Evolutionary conservation across 805 yeast genomes (phyloP), one percentile per base, ranked within the genome.

Genomic region (Barnettozyma wickerhamii): DNA sequence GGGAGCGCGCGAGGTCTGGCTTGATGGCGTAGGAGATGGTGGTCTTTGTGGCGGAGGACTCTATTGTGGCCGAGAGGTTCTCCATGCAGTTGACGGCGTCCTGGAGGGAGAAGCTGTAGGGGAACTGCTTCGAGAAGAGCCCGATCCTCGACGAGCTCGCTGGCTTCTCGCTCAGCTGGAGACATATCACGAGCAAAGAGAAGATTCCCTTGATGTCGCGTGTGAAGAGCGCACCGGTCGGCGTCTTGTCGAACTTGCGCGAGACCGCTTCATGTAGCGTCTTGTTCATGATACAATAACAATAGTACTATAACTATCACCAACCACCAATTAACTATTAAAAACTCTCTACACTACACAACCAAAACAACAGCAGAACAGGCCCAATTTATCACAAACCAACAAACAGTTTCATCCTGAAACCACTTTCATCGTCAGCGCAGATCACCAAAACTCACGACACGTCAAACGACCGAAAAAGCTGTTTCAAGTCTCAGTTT

Each of bases 131-230:
- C 30, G 45, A 45, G 21, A 65, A 46, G 19, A 64, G 51, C 28
- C 51, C 51, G 40, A 62, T 38, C 42, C 43, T 48, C 44, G 60
- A 50, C 30, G 52, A 14, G 14, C 50, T 48, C 40, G 46, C 35
- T 31, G 49, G 57, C 20, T 57, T 55, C 26, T 58, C 67, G 20
- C 57, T 60, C 26, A 76, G 53, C 7, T 70, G 55, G 27, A 74
- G 48, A 32, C 74, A 64, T 13, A 72, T 61, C 2, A 73, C 47
- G 23, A 83, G 62, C 23, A 79, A 61, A 1, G 86, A 70, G 55
- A 63, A 87, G 0, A 84, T 72, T 26, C 75, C 76, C 47, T 76
- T 76, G 33, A 84, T 50, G 50, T 84, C 89, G 33, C 71, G 69
- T 4, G 74, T 64, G 51, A 68, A 74, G 20, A 81, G 66, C 19